Base-by-base conservation (phyloP, 1,284 basidiomycete species). In the Apiotrichum montevideense region DNA sequence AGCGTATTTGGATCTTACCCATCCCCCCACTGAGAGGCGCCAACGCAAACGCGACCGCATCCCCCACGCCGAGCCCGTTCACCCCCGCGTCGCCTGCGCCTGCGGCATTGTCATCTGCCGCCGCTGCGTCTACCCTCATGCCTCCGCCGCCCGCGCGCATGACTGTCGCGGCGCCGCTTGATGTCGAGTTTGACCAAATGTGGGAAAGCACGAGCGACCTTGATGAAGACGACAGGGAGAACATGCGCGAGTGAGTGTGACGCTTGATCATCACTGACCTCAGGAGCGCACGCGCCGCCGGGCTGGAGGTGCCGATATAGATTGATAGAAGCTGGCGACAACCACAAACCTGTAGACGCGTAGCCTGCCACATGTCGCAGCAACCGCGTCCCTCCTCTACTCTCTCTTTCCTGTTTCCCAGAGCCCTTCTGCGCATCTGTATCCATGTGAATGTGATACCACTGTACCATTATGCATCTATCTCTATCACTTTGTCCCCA, bases 171-270 rank as follows among this genome's bases (percentile, higher is more conserved):
- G 57, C 82, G 21, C 79, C 85, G 5, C 77, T 90, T 56, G 88
- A 92, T 65, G 86, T 91, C 51, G 90, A 92, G 74, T 95, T 95
- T 71, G 90, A 95, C 67, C 90, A 92, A 64, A 85, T 88, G 63
- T 95, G 91, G 92, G 92, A 95, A 72, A 83, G 85, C 43, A 86
- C 85, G 43, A 88, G 87, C 68, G 88, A 92, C 72, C 87, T 89
- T 82, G 90, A 88, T 68, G 87, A 90, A 68, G 89, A 93, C 63
- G 90, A 92, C 59, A 46, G 63, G 21, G 63, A 63, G 40, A 56
- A 57, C 45, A 73, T 75, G 64, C 60, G 61, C 34, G 67, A 63
- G 75, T 74, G 62, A 66, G 72, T 69, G 0, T 3, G 29, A 3
- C 29, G 29, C 29, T 3, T 29, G 29, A 29, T 29, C 29, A 29